These are phyloP conservation scores for Globisporangium carolinianum DNA, from an alignment of 352 stramenopile species.

Conservation along the genomic window DNA sequence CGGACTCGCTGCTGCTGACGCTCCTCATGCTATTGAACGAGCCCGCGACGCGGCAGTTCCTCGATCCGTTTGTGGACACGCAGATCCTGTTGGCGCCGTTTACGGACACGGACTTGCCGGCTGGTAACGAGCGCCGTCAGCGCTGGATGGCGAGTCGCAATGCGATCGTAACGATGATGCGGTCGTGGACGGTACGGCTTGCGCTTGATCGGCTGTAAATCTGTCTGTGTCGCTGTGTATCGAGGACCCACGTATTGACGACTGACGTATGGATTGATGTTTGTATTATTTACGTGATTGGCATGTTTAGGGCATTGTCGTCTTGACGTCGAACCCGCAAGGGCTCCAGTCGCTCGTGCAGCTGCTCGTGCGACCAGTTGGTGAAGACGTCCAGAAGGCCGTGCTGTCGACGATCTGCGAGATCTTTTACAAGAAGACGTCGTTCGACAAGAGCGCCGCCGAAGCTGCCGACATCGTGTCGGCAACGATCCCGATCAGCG, in stretches of 20 bases:
- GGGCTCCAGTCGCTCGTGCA: constrained; percentile 82
- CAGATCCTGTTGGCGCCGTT: constrained; percentile 83
- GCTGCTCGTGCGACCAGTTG: constrained; percentile 79
- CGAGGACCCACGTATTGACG: neutral
- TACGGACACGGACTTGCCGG: constrained; percentile 82
- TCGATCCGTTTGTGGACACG: constrained; percentile 85
- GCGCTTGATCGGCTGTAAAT: neutral
- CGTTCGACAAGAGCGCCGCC: constrained; percentile 60
- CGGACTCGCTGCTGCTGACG: constrained; percentile 80
- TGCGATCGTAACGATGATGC: constrained; percentile 87
- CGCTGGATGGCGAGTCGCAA: constrained; percentile 88
- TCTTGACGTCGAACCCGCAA: constrained; percentile 84
- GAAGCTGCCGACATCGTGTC: constrained; percentile 28
- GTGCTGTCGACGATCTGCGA: constrained; percentile 86
- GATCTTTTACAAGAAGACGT: constrained; percentile 85
- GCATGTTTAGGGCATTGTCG: constrained; percentile 54
- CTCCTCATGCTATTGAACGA: constrained; percentile 84
- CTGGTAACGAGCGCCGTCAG: constrained; percentile 76
- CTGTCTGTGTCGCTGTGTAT: neutral
- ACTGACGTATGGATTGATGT: no score
- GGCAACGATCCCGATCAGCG: constrained; percentile 54
- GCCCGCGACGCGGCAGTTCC: constrained; percentile 74
- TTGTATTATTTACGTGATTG: no score
- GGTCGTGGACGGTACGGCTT: constrained; percentile 69
- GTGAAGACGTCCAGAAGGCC: constrained; percentile 85